phyloP scores from a whole-genome alignment of 495 filamentous ascomycete species.

The Neurospora cerealis region DNA sequence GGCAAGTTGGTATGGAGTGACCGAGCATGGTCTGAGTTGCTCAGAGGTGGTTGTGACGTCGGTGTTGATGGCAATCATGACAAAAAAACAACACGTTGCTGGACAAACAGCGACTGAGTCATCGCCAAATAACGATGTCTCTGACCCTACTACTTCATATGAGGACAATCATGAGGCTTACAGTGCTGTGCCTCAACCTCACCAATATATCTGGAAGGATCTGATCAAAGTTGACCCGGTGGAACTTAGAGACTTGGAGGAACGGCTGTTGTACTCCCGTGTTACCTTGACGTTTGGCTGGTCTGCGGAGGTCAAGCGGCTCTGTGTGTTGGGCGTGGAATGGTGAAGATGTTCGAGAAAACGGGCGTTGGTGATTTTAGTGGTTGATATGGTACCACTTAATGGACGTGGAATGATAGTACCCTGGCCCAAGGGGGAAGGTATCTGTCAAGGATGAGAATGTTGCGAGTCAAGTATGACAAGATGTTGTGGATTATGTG shows the following conservation, averaged over 20 bases:
- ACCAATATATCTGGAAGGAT: conserved; percentile 25
- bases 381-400: not conserved
- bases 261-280: conserved; percentile 38
- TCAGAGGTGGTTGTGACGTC: conserved; percentile 28
- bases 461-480: not conserved
- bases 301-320: conserved; percentile 32
- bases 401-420: not conserved
- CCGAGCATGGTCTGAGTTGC: conserved; percentile 42
- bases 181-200: not conserved
- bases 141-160: not conserved
- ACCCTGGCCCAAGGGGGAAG: not conserved
- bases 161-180: not conserved
- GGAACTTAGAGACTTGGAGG: conserved; percentile 37
- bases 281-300: conserved; percentile 47
- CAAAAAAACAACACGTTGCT: not conserved
- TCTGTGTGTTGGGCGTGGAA: conserved; percentile 39
- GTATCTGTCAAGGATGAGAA: not conserved
- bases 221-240: conserved; percentile 21
- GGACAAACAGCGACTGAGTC: not conserved
- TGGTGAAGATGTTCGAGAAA: conserved; percentile 16
- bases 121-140: not conserved
- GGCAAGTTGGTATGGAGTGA: conserved; percentile 45
- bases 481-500: not conserved
- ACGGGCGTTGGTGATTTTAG: not conserved
- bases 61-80: not conserved